phyloP scores from a whole-genome alignment of 78 protist genomes.

The Neovahlkampfia damariscottae region DNA sequence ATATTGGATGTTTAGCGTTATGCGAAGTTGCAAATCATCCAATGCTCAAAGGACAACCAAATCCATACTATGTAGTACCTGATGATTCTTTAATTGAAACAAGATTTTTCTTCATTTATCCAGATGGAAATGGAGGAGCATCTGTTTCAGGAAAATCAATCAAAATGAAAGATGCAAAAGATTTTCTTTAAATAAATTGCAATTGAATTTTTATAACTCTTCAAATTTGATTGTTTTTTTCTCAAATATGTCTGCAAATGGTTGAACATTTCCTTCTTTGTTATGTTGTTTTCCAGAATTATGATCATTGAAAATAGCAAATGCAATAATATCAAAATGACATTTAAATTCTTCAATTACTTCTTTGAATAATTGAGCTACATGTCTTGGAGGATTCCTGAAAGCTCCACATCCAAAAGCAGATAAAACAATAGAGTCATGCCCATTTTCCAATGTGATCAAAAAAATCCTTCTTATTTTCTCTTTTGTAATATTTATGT shows the following conservation, averaged over 20 bases:
- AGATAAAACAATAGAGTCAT: constrained; percentile 31
- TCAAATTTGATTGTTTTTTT: too few relatives aligned
- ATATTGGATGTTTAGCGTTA: background rate
- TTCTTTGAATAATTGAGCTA: constrained; percentile 29
- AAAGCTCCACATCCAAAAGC: constrained; percentile 47
- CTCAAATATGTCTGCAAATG: constrained; percentile 16
- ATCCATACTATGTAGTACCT: background rate
- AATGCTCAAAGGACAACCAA: too few relatives aligned
- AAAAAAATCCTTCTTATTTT: constrained; percentile 5
- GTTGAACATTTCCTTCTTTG: constrained; percentile 23
- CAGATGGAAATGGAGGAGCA: too few relatives aligned
- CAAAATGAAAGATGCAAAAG: too few relatives aligned
- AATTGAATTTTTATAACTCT: too few relatives aligned
- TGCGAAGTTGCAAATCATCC: background rate
- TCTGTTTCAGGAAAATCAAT: too few relatives aligned
- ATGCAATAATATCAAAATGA: background rate
- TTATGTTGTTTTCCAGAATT: constrained; percentile 3
- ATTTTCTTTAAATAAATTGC: too few relatives aligned
- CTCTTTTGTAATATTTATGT: background rate
- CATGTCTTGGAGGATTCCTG: constrained; percentile 17
- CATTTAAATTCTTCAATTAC: background rate
- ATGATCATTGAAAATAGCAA: constrained; percentile 21
- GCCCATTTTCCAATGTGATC: constrained; percentile 9
- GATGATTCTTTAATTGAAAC: background rate
- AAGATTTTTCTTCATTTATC: background rate